Evolutionary conservation across 2,329 filamentous ascomycete species (phyloP).

Genomic region (Ophiognomonia clavigignenti-juglandacearum): DNA sequence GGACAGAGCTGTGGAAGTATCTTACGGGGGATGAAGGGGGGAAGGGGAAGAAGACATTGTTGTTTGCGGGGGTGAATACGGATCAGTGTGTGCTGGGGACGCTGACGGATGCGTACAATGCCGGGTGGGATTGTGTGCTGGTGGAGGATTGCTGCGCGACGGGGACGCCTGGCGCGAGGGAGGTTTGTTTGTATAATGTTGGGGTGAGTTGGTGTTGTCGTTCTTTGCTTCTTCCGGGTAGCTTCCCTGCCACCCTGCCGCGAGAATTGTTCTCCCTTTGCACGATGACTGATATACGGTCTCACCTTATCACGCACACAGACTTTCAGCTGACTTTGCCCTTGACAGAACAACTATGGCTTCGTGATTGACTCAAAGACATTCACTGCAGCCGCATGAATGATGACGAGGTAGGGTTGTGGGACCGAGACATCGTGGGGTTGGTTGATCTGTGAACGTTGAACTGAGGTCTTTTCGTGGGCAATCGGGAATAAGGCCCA

Average conservation of each 20-base stretch:
- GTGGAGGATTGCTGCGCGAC: constrained; percentile 52
- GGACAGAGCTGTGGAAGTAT: constrained; percentile 36
- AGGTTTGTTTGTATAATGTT: constrained; percentile 30
- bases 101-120: constrained; percentile 49
- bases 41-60: constrained; percentile 37
- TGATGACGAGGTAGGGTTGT: too few species aligned
- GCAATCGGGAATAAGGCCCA: too few species aligned
- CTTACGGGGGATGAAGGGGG: constrained; percentile 25
- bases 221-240: neutral
- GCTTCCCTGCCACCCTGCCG: too few species aligned
- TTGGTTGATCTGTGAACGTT: too few species aligned
- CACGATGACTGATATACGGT: too few species aligned
- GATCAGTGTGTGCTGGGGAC: constrained; percentile 57
- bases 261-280: too few species aligned
- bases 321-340: neutral
- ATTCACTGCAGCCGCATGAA: constrained; percentile 11
- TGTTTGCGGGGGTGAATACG: constrained; percentile 57
- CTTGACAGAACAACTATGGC: constrained; percentile 16
- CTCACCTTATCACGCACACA: neutral
- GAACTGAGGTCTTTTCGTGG: too few species aligned
- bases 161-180: constrained; percentile 33
- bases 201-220: constrained; percentile 24
- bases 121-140: constrained; percentile 51
- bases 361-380: constrained; percentile 20
- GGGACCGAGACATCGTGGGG: too few species aligned